Evolutionary conservation across 164 flowering plant species (phyloP).

Genomic region (Berberis thunbergii): DNA sequence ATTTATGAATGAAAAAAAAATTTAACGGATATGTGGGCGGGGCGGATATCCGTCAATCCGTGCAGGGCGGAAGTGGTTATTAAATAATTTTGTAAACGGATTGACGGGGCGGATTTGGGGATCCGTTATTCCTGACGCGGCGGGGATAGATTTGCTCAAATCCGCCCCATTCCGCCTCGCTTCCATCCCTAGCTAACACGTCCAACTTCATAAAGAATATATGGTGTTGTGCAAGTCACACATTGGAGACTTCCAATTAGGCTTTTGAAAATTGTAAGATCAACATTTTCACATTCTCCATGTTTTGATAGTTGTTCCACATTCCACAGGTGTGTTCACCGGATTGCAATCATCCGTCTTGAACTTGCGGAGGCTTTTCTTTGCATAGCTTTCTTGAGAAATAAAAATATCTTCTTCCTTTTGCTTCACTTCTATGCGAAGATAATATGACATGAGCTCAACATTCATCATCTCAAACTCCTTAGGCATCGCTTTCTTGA

Average conservation of each 20-base stretch:
- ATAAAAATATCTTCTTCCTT: background rate
- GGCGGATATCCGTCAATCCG: too few species aligned
- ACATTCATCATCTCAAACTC: background rate
- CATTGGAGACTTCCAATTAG: background rate
- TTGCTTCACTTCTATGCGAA: slow-evolving; percentile 1
- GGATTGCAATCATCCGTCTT: background rate
- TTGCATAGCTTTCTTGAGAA: background rate
- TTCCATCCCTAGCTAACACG: too few species aligned
- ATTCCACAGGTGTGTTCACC: background rate
- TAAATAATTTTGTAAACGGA: too few species aligned
- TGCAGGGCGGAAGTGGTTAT: too few species aligned
- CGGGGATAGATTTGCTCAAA: too few species aligned
- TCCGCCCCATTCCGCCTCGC: too few species aligned
- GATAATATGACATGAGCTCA: background rate
- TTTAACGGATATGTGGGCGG: too few species aligned
- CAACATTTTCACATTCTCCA: background rate
- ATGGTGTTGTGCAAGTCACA: background rate
- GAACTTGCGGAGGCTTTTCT: background rate
- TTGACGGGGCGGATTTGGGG: too few species aligned
- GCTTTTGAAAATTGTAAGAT: background rate
- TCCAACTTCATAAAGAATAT: background rate
- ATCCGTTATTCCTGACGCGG: too few species aligned
- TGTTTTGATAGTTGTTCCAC: background rate
- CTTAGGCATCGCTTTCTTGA: background rate
- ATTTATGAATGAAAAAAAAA: too few species aligned